Base-by-base conservation (phyloP, 2,329 filamentous ascomycete species). In the Catunica adiposa region DNA sequence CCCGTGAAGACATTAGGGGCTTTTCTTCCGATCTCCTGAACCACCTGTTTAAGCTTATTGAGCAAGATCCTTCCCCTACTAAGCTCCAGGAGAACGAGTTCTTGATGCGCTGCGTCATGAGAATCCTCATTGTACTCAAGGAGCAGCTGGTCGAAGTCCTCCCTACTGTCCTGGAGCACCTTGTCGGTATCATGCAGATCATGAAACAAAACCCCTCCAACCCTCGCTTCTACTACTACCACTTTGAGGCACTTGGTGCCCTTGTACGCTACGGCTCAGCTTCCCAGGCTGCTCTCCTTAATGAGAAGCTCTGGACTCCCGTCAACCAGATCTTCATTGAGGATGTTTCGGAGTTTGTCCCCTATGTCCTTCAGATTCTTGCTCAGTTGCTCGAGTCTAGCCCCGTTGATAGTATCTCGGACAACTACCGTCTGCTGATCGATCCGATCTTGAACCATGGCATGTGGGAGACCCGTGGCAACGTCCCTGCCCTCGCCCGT, bases 71-170 rank as follows among this genome's bases (percentile, higher is more conserved):
- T 3, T 83, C 85, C 9, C 84, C 94, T 1, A 81, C 90, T 61
- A 98, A 97, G 74, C 82, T 98, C 59, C 92, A 98, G 66, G 92
- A 98, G 69, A 98, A 98, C 65, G 92, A 98, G 66, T 98, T 97
- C 67, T 69, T 98, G 64, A 97, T 98, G 89, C 86, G 89, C 63
- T 98, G 92, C 64, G 88, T 96, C 56, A 98, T 98, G 92, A 81
- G 92, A 63, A 90, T 98, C 11, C 74, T 98, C 59, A 89, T 98
- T 61, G 89, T 97, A 60, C 85, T 97, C 68, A 86, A 84, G 66
- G 89, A 95, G 51, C 85, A 82, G 26, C 80, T 90, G 14, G 70
- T 82, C 1, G 76, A 82, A 1, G 81, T 92, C 51, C 75, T 84
- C 4, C 87, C 95, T 62, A 78, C 77, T 61, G 80, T 94, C n/a